Evolutionary conservation across 192 early-diverging fungal genomes (phyloP).

Genomic region (Coemansia biformis): DNA sequence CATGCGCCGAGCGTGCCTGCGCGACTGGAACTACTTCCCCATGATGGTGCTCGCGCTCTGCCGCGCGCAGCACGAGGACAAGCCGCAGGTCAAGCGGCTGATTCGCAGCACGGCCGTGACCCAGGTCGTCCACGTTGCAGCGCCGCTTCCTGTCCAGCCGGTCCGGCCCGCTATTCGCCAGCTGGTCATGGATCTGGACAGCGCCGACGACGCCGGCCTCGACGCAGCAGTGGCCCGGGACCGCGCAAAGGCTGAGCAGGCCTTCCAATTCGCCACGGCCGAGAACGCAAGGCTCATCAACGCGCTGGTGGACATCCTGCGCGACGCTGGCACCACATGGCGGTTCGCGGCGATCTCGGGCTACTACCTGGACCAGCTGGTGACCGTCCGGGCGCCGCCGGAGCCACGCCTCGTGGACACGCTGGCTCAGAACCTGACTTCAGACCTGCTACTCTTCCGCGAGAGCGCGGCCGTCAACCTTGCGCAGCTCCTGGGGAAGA

Average conservation of each 20-base stretch:
- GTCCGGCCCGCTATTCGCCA: neutral
- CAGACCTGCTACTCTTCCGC: constrained; percentile 70
- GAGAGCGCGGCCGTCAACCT: constrained; percentile 59
- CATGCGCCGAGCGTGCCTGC: constrained; percentile 18
- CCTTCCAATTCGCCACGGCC: constrained; percentile 11
- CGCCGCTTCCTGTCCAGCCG: constrained; percentile 14
- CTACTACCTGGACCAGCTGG: constrained; percentile 70
- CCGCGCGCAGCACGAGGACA: constrained; percentile 49
- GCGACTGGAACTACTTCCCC: constrained; percentile 37
- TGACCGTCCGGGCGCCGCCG: constrained; percentile 57
- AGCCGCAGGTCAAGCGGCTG: constrained; percentile 43
- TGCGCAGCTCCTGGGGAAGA: constrained; percentile 57
- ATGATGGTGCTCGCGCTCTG: constrained; percentile 36
- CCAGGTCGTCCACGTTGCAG: constrained; percentile 24
- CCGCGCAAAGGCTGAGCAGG: constrained; percentile 5
- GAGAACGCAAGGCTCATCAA: constrained; percentile 23
- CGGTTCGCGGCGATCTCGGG: constrained; percentile 74
- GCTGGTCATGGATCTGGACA: constrained; percentile 6
- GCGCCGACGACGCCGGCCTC: neutral
- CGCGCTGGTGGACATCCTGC: constrained; percentile 57
- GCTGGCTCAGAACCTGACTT: constrained; percentile 56
- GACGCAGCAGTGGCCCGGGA: constrained; percentile 1
- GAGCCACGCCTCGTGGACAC: constrained; percentile 55
- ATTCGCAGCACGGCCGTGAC: constrained; percentile 31
- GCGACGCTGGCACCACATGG: constrained; percentile 68